phyloP scores from a whole-genome alignment of 345 rosid genomes.

The Capsella bursapastoris region DNA sequence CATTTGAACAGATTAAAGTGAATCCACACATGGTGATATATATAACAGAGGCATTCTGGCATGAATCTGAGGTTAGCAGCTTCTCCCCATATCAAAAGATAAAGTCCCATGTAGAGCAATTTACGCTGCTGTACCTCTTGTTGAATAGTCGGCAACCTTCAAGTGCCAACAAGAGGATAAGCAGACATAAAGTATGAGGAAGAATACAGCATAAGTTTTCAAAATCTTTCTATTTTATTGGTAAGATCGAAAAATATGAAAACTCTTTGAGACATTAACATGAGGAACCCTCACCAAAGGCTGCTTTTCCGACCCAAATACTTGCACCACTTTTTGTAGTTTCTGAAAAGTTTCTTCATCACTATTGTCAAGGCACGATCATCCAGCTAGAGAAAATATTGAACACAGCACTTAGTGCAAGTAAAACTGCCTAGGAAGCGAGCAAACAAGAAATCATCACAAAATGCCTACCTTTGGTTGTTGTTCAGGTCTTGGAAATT shows the following conservation, averaged over 20 bases:
- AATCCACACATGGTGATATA: slow-evolving; percentile 84
- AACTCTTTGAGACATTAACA: not conserved
- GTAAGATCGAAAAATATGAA: slow-evolving; percentile 13
- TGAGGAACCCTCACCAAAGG: slow-evolving; percentile 54
- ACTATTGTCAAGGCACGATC: slow-evolving; percentile 62
- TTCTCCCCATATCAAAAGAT: slow-evolving; percentile 96
- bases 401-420: slow-evolving; percentile 19
- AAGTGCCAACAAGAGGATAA: slow-evolving; percentile 28
- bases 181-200: slow-evolving; percentile 4
- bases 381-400: slow-evolving; percentile 52
- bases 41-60: slow-evolving; percentile 94
- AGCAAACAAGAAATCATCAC: slow-evolving; percentile 8
- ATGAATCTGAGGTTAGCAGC: slow-evolving; percentile 95
- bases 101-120: slow-evolving; percentile 85
- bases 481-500: slow-evolving; percentile 57
- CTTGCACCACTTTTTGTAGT: slow-evolving; percentile 77
- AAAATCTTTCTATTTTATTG: slow-evolving; percentile 6
- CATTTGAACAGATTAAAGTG: slow-evolving; percentile 6
- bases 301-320: slow-evolving; percentile 72
- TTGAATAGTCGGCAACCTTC: slow-evolving; percentile 92
- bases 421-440: not conserved
- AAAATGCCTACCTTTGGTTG: slow-evolving; percentile 54
- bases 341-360: slow-evolving; percentile 68
- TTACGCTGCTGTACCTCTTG: slow-evolving; percentile 96
- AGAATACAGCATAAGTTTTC: slow-evolving; percentile 1